A percentile compares a stretch with the other conserved stretches of the same genome.
phyloP scores from a whole-genome alignment of 805 yeast genomes.

The Metschnikowia cubensis region DNA sequence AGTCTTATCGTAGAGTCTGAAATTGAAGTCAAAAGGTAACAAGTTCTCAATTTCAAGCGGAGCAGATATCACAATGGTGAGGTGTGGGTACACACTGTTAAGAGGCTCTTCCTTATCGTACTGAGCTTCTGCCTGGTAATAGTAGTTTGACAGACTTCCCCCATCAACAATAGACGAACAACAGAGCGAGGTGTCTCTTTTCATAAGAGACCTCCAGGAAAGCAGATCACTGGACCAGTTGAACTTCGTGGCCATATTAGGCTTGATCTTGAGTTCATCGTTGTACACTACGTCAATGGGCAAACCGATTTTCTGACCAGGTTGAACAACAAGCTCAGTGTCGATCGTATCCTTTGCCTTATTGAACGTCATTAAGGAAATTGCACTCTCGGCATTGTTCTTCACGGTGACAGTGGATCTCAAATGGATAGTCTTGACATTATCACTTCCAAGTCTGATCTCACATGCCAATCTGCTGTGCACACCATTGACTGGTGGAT shows the following conservation, averaged over 20 bases:
- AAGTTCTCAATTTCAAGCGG: conserved; percentile 84
- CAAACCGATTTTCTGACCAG: conserved; percentile 59
- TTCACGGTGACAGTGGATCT: conserved; percentile 70
- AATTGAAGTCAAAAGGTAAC: conserved; percentile 75
- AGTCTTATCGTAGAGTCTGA: conserved; percentile 72
- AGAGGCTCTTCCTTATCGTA: conserved; percentile 67
- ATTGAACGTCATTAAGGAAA: conserved; percentile 44
- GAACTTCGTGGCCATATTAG: conserved; percentile 52
- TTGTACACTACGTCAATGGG: conserved; percentile 70
- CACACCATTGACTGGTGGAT: conserved; percentile 57
- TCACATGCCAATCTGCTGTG: conserved; percentile 77
- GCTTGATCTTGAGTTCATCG: conserved; percentile 57
- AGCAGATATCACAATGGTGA: conserved; percentile 72
- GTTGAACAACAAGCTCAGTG: conserved; percentile 39
- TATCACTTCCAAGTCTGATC: conserved; percentile 64
- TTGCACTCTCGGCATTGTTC: conserved; percentile 58
- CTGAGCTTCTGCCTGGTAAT: conserved; percentile 68
- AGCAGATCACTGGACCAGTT: conserved; percentile 65
- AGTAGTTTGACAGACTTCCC: conserved; percentile 47
- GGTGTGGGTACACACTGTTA: conserved; percentile 75
- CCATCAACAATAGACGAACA: conserved; percentile 46
- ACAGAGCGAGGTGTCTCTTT: conserved; percentile 49
- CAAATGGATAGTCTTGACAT: conserved; percentile 72
- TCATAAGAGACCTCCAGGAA: conserved; percentile 60
- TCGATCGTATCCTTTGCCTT: conserved; percentile 20